Percentiles rank a stretch among this genome's conserved stretches.
These are phyloP conservation scores for Ceratocystis ficicola DNA, from an alignment of 2,329 filamentous ascomycete species.

Conservation along the genomic window DNA sequence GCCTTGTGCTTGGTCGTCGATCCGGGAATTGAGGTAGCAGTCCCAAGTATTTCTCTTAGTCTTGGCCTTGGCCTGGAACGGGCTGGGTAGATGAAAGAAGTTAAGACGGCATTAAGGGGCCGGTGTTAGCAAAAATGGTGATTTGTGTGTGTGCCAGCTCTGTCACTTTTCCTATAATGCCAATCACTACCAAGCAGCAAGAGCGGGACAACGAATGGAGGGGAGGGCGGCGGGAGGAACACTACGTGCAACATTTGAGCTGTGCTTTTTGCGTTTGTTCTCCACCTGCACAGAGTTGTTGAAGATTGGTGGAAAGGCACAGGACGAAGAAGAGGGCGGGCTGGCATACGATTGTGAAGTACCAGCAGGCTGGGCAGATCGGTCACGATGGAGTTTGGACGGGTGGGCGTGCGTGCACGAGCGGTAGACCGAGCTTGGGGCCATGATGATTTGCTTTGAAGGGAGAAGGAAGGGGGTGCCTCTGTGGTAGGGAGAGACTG, in stretches of 20 bases:
- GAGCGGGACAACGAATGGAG: neutral
- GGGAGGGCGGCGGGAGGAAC: neutral
- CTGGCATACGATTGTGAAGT: neutral
- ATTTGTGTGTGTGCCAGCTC: neutral
- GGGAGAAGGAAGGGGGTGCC: neutral
- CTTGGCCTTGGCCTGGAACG: no score
- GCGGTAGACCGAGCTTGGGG: neutral
- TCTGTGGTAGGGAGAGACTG: neutral
- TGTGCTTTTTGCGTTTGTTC: neutral
- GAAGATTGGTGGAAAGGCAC: neutral
- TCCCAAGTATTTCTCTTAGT: no score
- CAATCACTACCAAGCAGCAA: neutral
- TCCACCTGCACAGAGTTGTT: neutral
- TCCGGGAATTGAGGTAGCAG: neutral
- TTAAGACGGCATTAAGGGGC: no score
- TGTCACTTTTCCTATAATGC: neutral
- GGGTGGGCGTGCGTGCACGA: neutral
- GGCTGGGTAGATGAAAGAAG: no score
- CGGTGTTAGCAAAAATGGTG: neutral
- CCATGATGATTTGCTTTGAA: neutral
- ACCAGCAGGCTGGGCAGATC: neutral
- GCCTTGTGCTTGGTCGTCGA: neutral
- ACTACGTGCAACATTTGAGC: constrained; percentile 2
- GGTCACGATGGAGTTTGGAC: neutral
- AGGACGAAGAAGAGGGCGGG: neutral